Percentiles rank a stretch among this genome's conserved stretches.
Conservation (phyloP, 2,329 filamentous ascomycete species). For the Curvularia spicifera region DNA sequence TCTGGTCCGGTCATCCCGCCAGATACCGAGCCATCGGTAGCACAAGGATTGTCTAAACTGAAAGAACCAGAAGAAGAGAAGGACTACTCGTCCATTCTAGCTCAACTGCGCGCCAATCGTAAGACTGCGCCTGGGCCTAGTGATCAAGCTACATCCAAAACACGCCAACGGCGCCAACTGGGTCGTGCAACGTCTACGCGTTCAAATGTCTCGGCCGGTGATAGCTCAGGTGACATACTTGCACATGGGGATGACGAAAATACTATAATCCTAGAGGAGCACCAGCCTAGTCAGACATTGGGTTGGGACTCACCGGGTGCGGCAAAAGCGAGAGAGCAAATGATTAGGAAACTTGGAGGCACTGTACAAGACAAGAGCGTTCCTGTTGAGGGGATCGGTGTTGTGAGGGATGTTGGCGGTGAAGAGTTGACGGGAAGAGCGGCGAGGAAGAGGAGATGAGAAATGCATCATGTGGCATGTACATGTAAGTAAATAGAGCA, state of each 20-base stretch:
- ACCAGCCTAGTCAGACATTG: conserved; percentile 47
- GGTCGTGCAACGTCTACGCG: conserved; percentile 43
- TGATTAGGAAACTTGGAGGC: conserved; percentile 48
- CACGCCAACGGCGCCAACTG: conserved; percentile 34
- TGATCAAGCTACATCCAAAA: conserved; percentile 30
- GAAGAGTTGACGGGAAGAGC: conserved; percentile 28
- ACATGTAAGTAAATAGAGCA: conserved; percentile 1
- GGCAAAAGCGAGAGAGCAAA: conserved; percentile 43
- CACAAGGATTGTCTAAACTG: conserved; percentile 19
- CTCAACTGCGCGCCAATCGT: conserved; percentile 40
- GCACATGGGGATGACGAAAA: conserved; percentile 30
- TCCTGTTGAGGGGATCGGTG: conserved; percentile 39
- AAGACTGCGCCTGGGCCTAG: conserved; percentile 30
- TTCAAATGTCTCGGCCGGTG: conserved; percentile 38
- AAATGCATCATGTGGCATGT: not conserved
- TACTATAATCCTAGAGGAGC: conserved; percentile 31
- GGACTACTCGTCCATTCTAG: conserved; percentile 43
- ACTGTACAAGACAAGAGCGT: conserved; percentile 39
- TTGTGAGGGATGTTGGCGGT: conserved; percentile 44
- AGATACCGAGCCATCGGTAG: conserved; percentile 23
- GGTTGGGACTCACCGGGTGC: conserved; percentile 49
- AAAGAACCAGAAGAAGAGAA: conserved; percentile 28
- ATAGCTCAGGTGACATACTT: conserved; percentile 33
- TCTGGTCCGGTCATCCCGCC: conserved; percentile 30
- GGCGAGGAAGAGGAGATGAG: conserved; percentile 37